phyloP scores from a whole-genome alignment of 2,329 filamentous ascomycete species.

The Xenoacremonium recifei region DNA sequence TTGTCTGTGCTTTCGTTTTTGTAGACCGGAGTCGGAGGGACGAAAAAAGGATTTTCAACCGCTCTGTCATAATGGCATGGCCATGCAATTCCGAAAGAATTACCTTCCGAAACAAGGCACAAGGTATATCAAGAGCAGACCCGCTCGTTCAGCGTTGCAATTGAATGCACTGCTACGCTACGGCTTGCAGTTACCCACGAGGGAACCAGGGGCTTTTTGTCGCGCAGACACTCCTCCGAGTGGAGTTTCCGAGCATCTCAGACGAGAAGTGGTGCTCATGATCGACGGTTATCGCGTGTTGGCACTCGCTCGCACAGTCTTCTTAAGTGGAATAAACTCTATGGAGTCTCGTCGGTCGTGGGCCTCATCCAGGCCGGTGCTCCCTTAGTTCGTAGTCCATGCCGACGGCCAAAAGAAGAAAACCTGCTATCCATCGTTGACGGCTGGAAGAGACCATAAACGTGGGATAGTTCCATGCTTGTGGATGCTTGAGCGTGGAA shows the following conservation, averaged over 20 bases:
- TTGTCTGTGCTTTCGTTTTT: neutral
- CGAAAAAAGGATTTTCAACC: neutral
- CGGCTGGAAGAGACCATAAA: too few relatives aligned
- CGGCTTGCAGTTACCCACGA: too few relatives aligned
- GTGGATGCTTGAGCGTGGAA: constrained; percentile 10
- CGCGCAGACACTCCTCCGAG: constrained; percentile 1
- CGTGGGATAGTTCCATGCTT: constrained; percentile 2
- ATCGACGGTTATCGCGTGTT: constrained; percentile 1
- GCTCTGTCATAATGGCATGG: constrained; percentile 1
- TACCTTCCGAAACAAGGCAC: neutral
- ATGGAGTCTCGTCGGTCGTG: constrained; percentile 1
- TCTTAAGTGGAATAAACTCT: too few relatives aligned
- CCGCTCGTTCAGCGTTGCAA: too few relatives aligned
- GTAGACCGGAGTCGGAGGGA: constrained; percentile 4
- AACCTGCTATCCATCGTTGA: too few relatives aligned
- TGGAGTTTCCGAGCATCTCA: constrained; percentile 3
- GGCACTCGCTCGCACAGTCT: neutral
- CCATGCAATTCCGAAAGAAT: neutral
- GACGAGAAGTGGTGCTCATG: constrained; percentile 1
- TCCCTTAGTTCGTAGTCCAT: neutral
- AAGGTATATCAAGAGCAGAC: too few relatives aligned
- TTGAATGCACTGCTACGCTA: too few relatives aligned
- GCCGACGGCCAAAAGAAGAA: neutral
- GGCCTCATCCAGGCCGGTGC: neutral
- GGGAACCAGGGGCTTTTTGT: too few relatives aligned